A percentile compares a stretch with the other conserved stretches of the same genome.
Conservation (phyloP, 2,329 filamentous ascomycete species). For the Aspergillus novoparasiticus region DNA sequence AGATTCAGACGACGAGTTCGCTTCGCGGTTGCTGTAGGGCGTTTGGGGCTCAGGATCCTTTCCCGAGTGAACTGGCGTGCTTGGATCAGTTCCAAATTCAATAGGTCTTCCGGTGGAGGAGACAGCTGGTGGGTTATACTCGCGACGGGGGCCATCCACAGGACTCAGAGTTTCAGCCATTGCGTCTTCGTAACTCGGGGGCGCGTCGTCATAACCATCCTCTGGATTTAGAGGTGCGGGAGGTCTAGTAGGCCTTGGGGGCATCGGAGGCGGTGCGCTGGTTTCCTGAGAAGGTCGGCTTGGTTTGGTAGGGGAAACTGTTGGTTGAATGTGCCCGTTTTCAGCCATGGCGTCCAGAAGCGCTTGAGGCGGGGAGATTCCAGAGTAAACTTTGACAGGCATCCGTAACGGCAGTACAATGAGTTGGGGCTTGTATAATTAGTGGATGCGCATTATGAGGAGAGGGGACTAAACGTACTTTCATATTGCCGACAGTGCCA, state of each 20-base stretch:
- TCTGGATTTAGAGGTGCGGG: constrained; percentile 27
- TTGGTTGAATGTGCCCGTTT: constrained; percentile 26
- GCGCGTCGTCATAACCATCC: constrained; percentile 67
- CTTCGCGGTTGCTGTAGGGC: constrained; percentile 20
- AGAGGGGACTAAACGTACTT: constrained; percentile 42
- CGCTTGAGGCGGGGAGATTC: constrained; percentile 77
- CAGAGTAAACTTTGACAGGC: constrained; percentile 80
- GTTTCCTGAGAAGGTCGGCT: constrained; percentile 25
- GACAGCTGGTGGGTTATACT: constrained; percentile 50
- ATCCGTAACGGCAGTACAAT: constrained; percentile 79
- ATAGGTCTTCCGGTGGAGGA: constrained; percentile 30
- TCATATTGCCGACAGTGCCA: constrained; percentile 59
- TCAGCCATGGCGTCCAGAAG: constrained; percentile 68
- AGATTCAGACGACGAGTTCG: constrained; percentile 40
- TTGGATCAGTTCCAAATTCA: constrained; percentile 43
- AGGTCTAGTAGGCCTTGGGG: constrained; percentile 39
- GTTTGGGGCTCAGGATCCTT: constrained; percentile 32
- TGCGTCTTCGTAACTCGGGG: constrained; percentile 92
- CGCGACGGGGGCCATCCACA: constrained; percentile 67
- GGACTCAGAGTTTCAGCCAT: constrained; percentile 78
- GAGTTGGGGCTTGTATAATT: constrained; percentile 62
- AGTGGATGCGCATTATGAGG: constrained; percentile 16
- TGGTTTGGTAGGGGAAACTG: constrained; percentile 21
- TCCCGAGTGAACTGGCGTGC: constrained; percentile 34
- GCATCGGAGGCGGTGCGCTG: constrained; percentile 40